phyloP scores from a whole-genome alignment of 805 yeast genomes.

The Wickerhamomyces ciferrii region DNA sequence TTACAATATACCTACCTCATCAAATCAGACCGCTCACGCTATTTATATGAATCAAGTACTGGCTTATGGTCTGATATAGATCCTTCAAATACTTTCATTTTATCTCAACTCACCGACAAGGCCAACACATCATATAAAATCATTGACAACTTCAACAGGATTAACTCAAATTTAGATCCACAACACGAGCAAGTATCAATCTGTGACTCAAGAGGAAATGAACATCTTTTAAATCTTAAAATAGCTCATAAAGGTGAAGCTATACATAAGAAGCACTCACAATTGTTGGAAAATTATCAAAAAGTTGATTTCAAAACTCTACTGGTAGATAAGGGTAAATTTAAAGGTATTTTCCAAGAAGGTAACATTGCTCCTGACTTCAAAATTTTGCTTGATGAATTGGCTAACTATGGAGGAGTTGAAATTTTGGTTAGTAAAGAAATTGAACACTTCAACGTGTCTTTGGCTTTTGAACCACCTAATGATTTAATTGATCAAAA shows the following conservation, averaged over 20 bases:
- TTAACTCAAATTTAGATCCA: not conserved
- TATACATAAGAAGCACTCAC: constrained; percentile 26
- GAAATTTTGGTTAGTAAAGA: constrained; percentile 39
- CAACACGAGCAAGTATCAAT: constrained; percentile 2
- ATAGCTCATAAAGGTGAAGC: constrained; percentile 22
- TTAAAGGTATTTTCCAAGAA: constrained; percentile 4
- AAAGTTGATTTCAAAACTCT: constrained; percentile 23
- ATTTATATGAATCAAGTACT: constrained; percentile 14
- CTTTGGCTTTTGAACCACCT: not conserved
- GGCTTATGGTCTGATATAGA: constrained; percentile 16
- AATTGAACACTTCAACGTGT: constrained; percentile 17
- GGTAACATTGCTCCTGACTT: constrained; percentile 6
- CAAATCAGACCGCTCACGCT: constrained; percentile 1
- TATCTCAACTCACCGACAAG: constrained; percentile 1
- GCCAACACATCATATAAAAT: constrained; percentile 4
- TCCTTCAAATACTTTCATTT: constrained; percentile 7
- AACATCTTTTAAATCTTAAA: constrained; percentile 5
- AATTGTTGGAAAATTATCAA: constrained; percentile 28
- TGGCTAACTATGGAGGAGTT: constrained; percentile 39
- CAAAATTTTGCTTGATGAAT: constrained; percentile 25
- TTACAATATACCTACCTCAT: constrained; percentile 17
- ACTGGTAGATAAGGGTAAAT: constrained; percentile 8
- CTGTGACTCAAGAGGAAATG: constrained; percentile 8
- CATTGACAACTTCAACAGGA: constrained; percentile 15
- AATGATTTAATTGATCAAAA: constrained; percentile 3